Evolutionary conservation across 108 stramenopile genomes (phyloP).

Genomic region (Conticribra weissflogii): DNA sequence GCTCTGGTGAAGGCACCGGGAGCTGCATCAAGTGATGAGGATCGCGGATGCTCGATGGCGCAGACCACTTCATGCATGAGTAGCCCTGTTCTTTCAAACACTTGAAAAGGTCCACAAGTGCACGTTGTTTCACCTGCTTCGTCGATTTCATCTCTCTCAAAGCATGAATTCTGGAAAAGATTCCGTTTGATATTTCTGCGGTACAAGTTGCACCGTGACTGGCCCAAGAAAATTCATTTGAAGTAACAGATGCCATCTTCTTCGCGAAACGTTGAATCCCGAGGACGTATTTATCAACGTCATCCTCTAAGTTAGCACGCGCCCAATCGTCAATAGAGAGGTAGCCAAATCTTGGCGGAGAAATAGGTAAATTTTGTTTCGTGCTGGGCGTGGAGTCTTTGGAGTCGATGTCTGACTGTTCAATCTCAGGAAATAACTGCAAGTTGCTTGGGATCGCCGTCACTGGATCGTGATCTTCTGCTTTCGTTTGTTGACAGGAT

Average conservation of each 20-base stretch:
- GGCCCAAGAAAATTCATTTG: conserved; percentile 38
- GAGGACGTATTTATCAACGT: conserved; percentile 45
- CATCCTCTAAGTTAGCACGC: conserved; percentile 24
- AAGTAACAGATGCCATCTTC: conserved; percentile 54
- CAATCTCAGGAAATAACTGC: conserved; percentile 35
- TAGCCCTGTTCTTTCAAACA: conserved; percentile 79
- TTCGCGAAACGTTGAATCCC: conserved; percentile 57
- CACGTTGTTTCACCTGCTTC: conserved; percentile 92
- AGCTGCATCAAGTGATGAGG: conserved; percentile 69
- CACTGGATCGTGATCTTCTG: conserved; percentile 31
- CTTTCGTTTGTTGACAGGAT: conserved; percentile 39
- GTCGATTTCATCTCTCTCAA: conserved; percentile 75
- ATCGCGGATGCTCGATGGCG: conserved; percentile 63
- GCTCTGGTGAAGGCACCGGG: conserved; percentile 52
- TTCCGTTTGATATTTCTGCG: conserved; percentile 62
- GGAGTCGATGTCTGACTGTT: conserved; percentile 33
- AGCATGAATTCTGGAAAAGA: conserved; percentile 84
- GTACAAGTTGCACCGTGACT: conserved; percentile 51
- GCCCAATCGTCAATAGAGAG: conserved; percentile 23
- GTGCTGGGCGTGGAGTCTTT: conserved; percentile 16
- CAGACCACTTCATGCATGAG: conserved; percentile 72
- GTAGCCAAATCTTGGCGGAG: conserved; percentile 9
- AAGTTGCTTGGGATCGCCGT: conserved; percentile 34
- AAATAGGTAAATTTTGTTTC: background rate
- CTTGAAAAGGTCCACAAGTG: conserved; percentile 88